Base-by-base conservation (phyloP, 371 early-diverging fungal species). In the Basidiobolus meristosporus region DNA sequence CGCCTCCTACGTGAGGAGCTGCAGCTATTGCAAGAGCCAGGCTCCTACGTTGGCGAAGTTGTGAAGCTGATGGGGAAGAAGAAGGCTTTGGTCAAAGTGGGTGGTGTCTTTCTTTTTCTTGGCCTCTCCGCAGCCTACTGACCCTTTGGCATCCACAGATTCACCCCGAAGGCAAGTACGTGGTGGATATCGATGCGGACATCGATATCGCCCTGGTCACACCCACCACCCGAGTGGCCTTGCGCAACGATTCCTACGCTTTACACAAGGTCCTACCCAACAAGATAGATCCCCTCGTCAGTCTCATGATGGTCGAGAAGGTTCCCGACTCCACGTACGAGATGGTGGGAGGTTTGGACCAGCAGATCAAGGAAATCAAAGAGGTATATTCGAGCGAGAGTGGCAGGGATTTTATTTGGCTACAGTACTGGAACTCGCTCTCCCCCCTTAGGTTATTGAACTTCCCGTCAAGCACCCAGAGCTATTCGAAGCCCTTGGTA, bases 241-340 rank as follows among this genome's bases (percentile, higher is more conserved):
- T 99, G 34, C 80, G 90, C 36, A 81, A 87, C 52, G 98, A 98
- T 58, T 79, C 86, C 35, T 61, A 61, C 45, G 51, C 62, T 38
- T 74, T 98, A 23, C 81, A 90, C 62, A 82, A 89, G 55, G 78
- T 96, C 31, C 63, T 97, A 44, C 96, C 97, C 38, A 88, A 85
- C 51, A 87, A 88, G 54, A 81, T 91, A 42, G 97, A 96, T 58
- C 95, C 97, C 14, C 65, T 91, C 19, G 91, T 95, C 21, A 84
- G 88, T 12, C 75, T 99, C 53, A 98, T 99, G 99, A 98, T 97
- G 85, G 93, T 98, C 4, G 99, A 99, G 57, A 98, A 99, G 62
- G 96, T 95, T 22, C 99, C 99, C 7, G 98, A 98, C 59, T 91
- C 95, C 33, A 97, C 98, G 23, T 99, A 99, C 56, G 98, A 97